These are phyloP conservation scores for Boletus sensibilis DNA, from an alignment of 768 basidiomycete species.

Conservation along the genomic window DNA sequence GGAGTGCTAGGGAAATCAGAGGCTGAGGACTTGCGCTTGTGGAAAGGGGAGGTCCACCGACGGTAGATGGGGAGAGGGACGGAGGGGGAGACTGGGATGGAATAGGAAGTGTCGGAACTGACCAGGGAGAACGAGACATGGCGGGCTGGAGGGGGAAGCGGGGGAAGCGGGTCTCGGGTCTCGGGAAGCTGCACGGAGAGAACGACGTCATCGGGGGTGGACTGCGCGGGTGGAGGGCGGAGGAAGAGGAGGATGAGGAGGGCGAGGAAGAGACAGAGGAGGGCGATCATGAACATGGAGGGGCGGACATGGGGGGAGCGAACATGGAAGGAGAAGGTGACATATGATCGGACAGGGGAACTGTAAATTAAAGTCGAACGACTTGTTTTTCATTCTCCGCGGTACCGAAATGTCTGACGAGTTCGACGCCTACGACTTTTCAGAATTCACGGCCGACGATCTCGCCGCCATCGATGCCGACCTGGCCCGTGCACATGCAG, in stretches of 20 bases:
- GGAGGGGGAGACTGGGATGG: neutral
- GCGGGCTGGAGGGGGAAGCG: neutral
- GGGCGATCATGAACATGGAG: constrained; percentile 2
- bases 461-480: constrained; percentile 39
- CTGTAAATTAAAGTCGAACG: constrained; percentile 17
- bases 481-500: constrained; percentile 5
- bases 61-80: neutral
- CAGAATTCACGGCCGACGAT: constrained; percentile 59
- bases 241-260: neutral
- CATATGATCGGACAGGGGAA: neutral
- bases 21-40: neutral
- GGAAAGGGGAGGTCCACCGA: constrained; percentile 2
- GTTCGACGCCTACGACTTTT: constrained; percentile 50
- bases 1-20: neutral
- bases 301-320: neutral
- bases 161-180: neutral
- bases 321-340: neutral
- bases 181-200: neutral
- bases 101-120: neutral
- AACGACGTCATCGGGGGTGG: neutral
- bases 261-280: constrained; percentile 9
- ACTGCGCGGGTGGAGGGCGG: neutral
- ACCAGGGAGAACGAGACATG: constrained; percentile 17
- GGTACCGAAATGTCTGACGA: constrained; percentile 33
- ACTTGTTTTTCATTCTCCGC: constrained; percentile 18